These are phyloP conservation scores for Diplotaxis tenuifolia DNA, from an alignment of 345 rosid species.

Conservation along the genomic window DNA sequence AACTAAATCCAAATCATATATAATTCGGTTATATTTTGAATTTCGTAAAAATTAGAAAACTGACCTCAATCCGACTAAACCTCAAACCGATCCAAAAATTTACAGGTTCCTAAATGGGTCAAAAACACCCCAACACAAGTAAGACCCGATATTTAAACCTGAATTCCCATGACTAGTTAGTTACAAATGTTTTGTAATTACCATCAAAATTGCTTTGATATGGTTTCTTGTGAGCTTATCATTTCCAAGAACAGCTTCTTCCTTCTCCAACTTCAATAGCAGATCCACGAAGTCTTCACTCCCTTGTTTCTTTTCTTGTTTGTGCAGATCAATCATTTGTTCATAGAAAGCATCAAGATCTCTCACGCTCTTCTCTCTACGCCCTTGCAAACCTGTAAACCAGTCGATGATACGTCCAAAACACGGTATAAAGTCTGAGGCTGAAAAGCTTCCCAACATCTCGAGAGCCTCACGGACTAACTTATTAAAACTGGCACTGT, in stretches of 20 bases:
- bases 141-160: too few relatives aligned
- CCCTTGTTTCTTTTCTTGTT: constrained; percentile 20
- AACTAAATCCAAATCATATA: too few relatives aligned
- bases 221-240: constrained; percentile 25
- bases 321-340: constrained; percentile 45
- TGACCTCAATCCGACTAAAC: too few relatives aligned
- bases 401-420: constrained; percentile 45
- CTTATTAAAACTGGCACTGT: constrained; percentile 25
- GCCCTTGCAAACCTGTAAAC: constrained; percentile 31
- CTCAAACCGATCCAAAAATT: background rate
- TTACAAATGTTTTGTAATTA: background rate
- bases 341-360: constrained; percentile 45
- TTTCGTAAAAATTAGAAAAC: too few relatives aligned
- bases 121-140: background rate
- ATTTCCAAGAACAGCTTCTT: constrained; percentile 29
- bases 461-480: constrained; percentile 39
- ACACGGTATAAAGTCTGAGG: constrained; percentile 44
- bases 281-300: constrained; percentile 37
- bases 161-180: background rate
- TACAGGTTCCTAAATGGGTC: background rate
- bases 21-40: too few relatives aligned
- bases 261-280: constrained; percentile 29
- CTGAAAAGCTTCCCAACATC: constrained; percentile 39
- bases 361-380: constrained; percentile 32
- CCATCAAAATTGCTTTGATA: constrained; percentile 32